A percentile compares a stretch with the other conserved stretches of the same genome.
Evolutionary conservation across 306 rosid genomes (phyloP).

Genomic region (Medicago arabica): DNA sequence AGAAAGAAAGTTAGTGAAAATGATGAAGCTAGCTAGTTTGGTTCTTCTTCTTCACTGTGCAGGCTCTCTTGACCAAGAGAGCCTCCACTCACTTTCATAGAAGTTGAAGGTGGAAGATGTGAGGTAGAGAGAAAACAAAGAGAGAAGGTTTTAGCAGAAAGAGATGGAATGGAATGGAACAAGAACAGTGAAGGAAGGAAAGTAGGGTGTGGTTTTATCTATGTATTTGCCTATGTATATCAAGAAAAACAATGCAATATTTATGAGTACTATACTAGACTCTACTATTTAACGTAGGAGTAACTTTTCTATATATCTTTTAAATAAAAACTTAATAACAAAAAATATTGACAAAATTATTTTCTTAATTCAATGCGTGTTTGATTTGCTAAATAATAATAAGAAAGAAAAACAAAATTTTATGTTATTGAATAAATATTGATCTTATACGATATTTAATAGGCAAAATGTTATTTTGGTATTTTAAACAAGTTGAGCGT

Average conservation of each 20-base stretch:
- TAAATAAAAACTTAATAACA: too few species aligned
- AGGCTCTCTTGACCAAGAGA: slow-evolving; percentile 6
- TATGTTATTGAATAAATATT: too few species aligned
- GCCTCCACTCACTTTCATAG: slow-evolving; percentile 6
- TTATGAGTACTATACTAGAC: too few species aligned
- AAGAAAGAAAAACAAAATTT: too few species aligned
- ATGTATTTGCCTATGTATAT: neutral
- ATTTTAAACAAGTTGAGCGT: too few species aligned
- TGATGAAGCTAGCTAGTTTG: slow-evolving; percentile 34
- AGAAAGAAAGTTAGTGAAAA: neutral
- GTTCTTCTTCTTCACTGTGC: slow-evolving; percentile 36
- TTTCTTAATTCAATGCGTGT: too few species aligned
- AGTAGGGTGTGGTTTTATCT: slow-evolving; percentile 1
- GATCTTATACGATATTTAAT: too few species aligned
- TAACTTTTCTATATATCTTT: too few species aligned
- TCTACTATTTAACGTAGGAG: too few species aligned
- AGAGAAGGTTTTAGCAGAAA: neutral
- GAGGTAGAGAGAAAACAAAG: neutral
- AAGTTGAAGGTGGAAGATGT: neutral
- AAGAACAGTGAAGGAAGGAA: neutral
- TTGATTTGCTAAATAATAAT: too few species aligned
- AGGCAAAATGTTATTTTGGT: too few species aligned
- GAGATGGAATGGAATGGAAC: neutral
- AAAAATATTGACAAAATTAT: too few species aligned
- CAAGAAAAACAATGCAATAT: neutral